Percentiles rank a stretch among this genome's conserved stretches.
These are phyloP conservation scores for Trichoderma asperelloides DNA, from an alignment of 495 filamentous ascomycete species.

Conservation along the genomic window DNA sequence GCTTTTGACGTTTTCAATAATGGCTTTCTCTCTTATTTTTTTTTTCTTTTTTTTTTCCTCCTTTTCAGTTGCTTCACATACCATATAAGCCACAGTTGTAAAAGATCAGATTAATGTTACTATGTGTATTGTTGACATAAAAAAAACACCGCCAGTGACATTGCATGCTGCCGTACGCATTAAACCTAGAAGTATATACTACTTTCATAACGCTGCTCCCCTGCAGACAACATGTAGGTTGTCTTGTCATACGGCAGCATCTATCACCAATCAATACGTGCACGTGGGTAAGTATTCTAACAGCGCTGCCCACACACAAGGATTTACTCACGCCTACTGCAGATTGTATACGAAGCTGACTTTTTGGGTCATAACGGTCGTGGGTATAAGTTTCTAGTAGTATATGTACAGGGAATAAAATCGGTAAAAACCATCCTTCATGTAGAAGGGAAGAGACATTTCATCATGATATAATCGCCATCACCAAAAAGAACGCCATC, in stretches of 20 bases:
- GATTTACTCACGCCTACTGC: too few species aligned
- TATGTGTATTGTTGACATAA: conserved; percentile 11
- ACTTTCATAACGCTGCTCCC: too few species aligned
- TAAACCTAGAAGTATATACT: too few species aligned
- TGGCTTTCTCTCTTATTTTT: not conserved
- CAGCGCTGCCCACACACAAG: too few species aligned
- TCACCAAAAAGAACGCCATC: not conserved
- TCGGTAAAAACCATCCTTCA: not conserved
- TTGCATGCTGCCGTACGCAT: too few species aligned
- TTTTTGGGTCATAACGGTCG: not conserved
- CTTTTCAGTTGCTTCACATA: not conserved
- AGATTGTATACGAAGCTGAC: not conserved
- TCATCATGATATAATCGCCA: not conserved
- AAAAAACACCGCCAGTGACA: not conserved
- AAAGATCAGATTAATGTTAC: conserved; percentile 1
- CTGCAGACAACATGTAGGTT: too few species aligned
- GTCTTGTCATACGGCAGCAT: too few species aligned
- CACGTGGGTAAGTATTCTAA: too few species aligned
- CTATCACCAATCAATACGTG: too few species aligned
- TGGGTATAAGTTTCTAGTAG: not conserved
- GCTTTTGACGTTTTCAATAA: not conserved
- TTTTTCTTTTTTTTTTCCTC: not conserved
- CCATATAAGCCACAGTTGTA: conserved; percentile 3
- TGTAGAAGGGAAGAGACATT: not conserved
- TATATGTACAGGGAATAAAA: conserved; percentile 4